Evolutionary conservation across 2,329 filamentous ascomycete species (phyloP).

Genomic region (Aspergillus tamarii): DNA sequence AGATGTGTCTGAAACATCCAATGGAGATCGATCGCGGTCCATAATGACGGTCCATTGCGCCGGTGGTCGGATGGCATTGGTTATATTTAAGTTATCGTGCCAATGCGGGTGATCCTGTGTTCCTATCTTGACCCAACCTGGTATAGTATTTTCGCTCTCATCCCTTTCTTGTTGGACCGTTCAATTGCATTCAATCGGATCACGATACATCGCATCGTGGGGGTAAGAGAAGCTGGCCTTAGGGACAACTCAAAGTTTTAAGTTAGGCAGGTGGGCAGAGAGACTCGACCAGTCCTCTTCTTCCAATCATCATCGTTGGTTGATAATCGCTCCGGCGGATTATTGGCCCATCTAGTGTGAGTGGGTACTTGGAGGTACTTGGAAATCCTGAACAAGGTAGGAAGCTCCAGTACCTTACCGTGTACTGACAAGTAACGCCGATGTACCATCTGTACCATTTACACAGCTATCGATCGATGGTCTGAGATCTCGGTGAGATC

Average conservation of each 20-base stretch:
- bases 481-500: background rate
- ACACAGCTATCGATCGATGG: too few relatives aligned
- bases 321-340: background rate
- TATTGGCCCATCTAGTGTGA: background rate
- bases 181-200: background rate
- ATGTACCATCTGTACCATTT: background rate
- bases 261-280: background rate
- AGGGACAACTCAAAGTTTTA: background rate
- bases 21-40: background rate
- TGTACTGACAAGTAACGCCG: background rate
- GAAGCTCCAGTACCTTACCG: background rate
- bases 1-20: background rate
- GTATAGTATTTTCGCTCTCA: background rate
- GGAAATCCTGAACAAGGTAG: background rate
- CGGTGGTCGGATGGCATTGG: background rate
- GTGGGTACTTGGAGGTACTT: background rate
- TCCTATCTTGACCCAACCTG: background rate
- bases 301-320: background rate
- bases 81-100: conserved; percentile 4
- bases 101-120: conserved; percentile 4
- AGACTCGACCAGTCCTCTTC: too few relatives aligned
- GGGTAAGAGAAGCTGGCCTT: background rate
- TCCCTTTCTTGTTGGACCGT: too few relatives aligned
- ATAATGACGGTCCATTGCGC: background rate
- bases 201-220: background rate